Evolutionary conservation across 2,329 filamentous ascomycete genomes (phyloP), one percentile per base, ranked within the genome.

Genomic region (Trichoderma harzianum): DNA sequence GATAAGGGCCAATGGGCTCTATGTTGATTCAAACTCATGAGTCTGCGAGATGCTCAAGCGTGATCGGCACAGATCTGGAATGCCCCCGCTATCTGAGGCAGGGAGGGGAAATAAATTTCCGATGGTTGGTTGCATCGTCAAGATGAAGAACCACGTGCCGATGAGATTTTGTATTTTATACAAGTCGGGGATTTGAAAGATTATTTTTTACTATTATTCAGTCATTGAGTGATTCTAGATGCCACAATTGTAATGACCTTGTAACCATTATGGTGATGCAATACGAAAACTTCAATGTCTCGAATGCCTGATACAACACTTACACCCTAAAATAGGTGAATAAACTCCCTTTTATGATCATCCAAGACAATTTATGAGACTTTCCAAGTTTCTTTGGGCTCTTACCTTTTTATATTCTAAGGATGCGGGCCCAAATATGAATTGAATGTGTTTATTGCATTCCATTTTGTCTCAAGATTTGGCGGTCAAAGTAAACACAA

Each of bases 31-130:
- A 39, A 14, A 5, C 18, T 51, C 18, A 1, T n/a, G n/a, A n/a
- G n/a, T 6, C 18, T 39, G 2, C 1, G 10, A 24, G 24, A 47
- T 62, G 34, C 12, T 8, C 12, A 47, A 43, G 66, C 63, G 66
- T 51, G 66, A 69, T 69, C 66, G 66, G 66, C 34, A 43, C 21
- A 21, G 66, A 69, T 61, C 66, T 61, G 66, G 55, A 61, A 69
- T 69, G 66, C 3, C 65, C 65, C 65, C 28, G 51, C 34, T 7
- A 51, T 16, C 10, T 8, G 32, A 64, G 30, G n/a, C 18, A 43
- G 32, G 39, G 67, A 21, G 43, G 51, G 60, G 69, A 4, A 30
- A 53, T 21, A 21, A 63, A 53, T 55, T 36, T 51, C 69, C 69
- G 32, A 34, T 32, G 7, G 43, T 64, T 36, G 21, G 43, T 16